Base-by-base conservation (phyloP, 2,329 filamentous ascomycete species). In the Blastomyces percursus region DNA sequence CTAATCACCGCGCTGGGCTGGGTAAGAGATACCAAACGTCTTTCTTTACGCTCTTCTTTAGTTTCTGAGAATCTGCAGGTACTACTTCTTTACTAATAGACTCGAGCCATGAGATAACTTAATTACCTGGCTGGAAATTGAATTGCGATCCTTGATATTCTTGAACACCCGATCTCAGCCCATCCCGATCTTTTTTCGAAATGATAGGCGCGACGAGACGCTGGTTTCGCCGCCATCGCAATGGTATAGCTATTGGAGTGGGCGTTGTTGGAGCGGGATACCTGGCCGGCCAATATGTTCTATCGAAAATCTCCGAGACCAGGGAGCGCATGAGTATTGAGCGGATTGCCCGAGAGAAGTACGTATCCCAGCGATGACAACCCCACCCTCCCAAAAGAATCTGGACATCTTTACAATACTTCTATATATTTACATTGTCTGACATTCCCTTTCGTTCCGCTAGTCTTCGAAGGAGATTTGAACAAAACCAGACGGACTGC, bases 401-500 rank as follows among this genome's bases (percentile, higher is more conserved):
- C 21, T 58, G 60, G 8, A 40, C n/a, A 35, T 8, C 21, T 12
- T 44, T 27, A 30, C 38, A n/a, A 30, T 30, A 2, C 14, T 35
- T 9, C 14, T 30, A 21, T 24, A 9, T 54, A n/a, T 50, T n/a
- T 14, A 35, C 11, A 8, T 30, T 2, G n/a, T 12, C 30, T 60
- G 40, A 54, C 16, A 42, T 55, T 11, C 60, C 64, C 57, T 61
- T 59, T 51, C 46, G 52, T 38, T 32, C 44, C 60, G 27, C 60
- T 32, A 97, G 93, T 76, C 84, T 99, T 65, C 91, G 92, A 60
- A 89, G 94, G 64, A 89, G 94, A 72, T 99, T 99, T 78, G 91
- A 97, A 75, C 94, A 99, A 77, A 99, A 99, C 76, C 94, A 99
- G 74, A 93, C 96, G 74, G 94, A 99, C 77, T 99, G 94, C 78